Base-by-base conservation (phyloP, 2,329 filamentous ascomycete genomes). In the Penicillium sp. region DNA sequence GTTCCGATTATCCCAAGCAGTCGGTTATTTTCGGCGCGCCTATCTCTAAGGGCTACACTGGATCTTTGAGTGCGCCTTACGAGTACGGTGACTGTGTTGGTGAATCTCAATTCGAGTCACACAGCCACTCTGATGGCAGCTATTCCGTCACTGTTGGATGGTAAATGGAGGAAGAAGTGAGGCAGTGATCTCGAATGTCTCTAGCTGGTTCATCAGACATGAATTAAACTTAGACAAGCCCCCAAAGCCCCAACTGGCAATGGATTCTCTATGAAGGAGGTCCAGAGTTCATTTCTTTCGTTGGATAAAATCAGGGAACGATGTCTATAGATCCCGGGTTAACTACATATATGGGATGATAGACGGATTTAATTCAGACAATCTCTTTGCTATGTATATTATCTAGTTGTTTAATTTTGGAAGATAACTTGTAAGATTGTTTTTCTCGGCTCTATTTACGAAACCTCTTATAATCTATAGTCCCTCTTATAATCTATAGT, bases 91-190 rank as follows among this genome's bases (percentile, higher is more conserved):
- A 31, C 31, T 31, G 31, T 31, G 31, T 31, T 6, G 31, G 31
- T 31, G 12, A 67, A 55, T 67, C 59, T 21, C 50, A 45, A 9
- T 71, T 69, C 38, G 45, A 61, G 39, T 53, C 63, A 2, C 25
- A 42, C 48, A 33, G n/a, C 10, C 43, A 31, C 43, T 47, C 27
- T 33, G 27, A 47, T 15, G 43, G 43, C 4, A 31, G 27, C 27
- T 47, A 33, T 8, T 47, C 43, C 1, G 43, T 47, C n/a, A 47
- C 27, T 21, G 43, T 47, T 33, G 43, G 43, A 17, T 47, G 43
- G 44, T 35, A 35, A 35, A 23, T 23, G 44, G 29, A 23, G 44
- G 19, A n/a, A 48, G 7, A 21, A 17, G 12, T 47, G 29, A 33
- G 43, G 6, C 27, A 45, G 19, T 9, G 8, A 10, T 2, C 4